Base-by-base conservation (phyloP, 148 eudicot genomes). In the Cornus suecica region DNA sequence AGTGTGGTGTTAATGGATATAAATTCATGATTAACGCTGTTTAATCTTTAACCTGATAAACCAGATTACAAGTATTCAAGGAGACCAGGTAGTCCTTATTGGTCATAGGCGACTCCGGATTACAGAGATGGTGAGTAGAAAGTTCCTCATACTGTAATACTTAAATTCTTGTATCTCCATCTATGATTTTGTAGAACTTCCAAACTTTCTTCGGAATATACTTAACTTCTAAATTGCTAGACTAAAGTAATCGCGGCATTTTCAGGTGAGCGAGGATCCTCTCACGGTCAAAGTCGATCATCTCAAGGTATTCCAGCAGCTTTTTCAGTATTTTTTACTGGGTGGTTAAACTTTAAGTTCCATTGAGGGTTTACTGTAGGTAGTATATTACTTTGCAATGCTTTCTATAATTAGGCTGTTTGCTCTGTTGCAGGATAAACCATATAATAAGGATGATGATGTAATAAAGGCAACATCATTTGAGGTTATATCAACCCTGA, bases 221-320 rank as follows among this genome's bases (percentile, higher is more conserved):
- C 27, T 1, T 73, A 73, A 64, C 54, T 8, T 68, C 24, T 16
- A 4, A 13, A 68, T 68, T 27, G 4, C 64, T 14, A 45, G 73
- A 58, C 76, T 75, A 26, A 22, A 71, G 30, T 68, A 30, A 70
- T 74, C 77, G 64, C 65, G 58, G 74, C 74, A 42, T 74, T 56
- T 71, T 78, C 94, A 95, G 99, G 97, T 93, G 78, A 89, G 89
- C 77, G 99, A 93, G 79, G 94, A 96, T 83, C 98, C 99, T 74
- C 97, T 95, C 72, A 93, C 94, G 25, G 99, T 96, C 71, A 90
- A 86, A 85, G 93, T 96, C 77, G 99, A 96, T 82, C 99, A 93
- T 86, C 87, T 96, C 65, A 93, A 93, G 97, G 99, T 80, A 84
- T 82, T 86, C 34, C 15, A 48, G 23, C n/a, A n/a, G 20, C 7